These are phyloP conservation scores for Cymodocea nodosa DNA, from an alignment of 116 monocot species.

Conservation along the genomic window DNA sequence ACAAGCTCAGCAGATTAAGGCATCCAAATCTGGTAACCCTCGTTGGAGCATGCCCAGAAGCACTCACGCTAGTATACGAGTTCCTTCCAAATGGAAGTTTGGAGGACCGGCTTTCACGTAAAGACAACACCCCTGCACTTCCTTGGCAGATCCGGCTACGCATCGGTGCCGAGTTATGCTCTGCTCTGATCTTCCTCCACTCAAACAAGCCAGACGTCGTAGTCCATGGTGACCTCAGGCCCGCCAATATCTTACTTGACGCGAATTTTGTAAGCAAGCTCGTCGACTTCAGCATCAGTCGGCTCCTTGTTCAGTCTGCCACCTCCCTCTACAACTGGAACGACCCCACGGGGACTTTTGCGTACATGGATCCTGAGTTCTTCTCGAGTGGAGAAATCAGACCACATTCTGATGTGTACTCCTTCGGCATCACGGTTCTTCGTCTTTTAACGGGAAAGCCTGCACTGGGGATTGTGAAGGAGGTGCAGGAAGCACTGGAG, in stretches of 20 bases:
- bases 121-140: constrained; percentile 42
- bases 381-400: constrained; percentile 54
- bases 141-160: constrained; percentile 42
- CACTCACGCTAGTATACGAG: constrained; percentile 49
- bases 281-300: constrained; percentile 51
- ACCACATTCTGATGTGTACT: constrained; percentile 36
- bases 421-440: constrained; percentile 54
- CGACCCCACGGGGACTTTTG: constrained; percentile 53
- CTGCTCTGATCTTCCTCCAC: constrained; percentile 61
- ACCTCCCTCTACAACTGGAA: constrained; percentile 32
- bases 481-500: constrained; percentile 48
- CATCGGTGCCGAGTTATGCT: constrained; percentile 52
- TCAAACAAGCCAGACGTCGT: constrained; percentile 33
- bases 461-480: constrained; percentile 29
- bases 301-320: constrained; percentile 4
- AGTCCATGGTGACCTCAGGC: constrained; percentile 67
- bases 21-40: constrained; percentile 77
- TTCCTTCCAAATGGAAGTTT: constrained; percentile 57
- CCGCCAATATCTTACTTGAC: constrained; percentile 64
- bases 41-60: constrained; percentile 54
- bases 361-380: constrained; percentile 74
- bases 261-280: constrained; percentile 34
- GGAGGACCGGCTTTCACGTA: constrained; percentile 48
- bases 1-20: constrained; percentile 55
- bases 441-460: constrained; percentile 47